Percentiles rank a stretch among this genome's conserved stretches.
phyloP scores from a whole-genome alignment of 2,329 filamentous ascomycete genomes.

The Pseudopyrenochaeta lycopersici region DNA sequence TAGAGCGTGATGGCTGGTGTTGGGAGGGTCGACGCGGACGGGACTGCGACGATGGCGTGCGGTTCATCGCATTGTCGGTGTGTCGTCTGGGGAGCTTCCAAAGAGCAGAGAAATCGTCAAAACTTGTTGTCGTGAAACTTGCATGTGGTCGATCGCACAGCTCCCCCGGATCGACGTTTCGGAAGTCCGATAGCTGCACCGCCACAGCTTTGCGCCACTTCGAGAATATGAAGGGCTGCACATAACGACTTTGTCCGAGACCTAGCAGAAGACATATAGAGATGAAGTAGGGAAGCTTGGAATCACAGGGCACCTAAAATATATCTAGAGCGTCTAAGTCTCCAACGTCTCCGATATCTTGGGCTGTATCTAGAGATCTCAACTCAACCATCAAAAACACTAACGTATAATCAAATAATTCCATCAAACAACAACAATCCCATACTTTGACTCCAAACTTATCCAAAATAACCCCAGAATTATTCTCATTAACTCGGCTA shows the following conservation, averaged over 20 bases:
- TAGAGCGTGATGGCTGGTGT: constrained; percentile 40
- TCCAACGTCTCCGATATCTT: background rate
- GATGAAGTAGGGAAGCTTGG: background rate
- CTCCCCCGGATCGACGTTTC: background rate
- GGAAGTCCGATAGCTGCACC: constrained; percentile 3
- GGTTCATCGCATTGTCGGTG: constrained; percentile 55
- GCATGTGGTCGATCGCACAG: background rate
- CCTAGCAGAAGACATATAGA: background rate
- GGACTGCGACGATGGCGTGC: constrained; percentile 49
- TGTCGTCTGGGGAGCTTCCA: background rate
- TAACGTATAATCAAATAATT: background rate
- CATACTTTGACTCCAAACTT: background rate
- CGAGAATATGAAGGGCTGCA: background rate
- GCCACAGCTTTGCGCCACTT: background rate
- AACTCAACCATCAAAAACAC: background rate
- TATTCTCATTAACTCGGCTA: too few relatives aligned
- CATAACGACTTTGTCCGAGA: background rate
- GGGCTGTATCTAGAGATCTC: background rate
- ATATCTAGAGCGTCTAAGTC: background rate
- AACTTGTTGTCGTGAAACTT: background rate
- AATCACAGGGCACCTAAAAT: background rate
- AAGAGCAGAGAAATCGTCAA: background rate
- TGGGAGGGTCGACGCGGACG: constrained; percentile 24
- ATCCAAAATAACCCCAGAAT: background rate
- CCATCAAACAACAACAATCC: background rate